Conservation (phyloP, 805 yeast genomes). For the Zygoascus tannicola region DNA sequence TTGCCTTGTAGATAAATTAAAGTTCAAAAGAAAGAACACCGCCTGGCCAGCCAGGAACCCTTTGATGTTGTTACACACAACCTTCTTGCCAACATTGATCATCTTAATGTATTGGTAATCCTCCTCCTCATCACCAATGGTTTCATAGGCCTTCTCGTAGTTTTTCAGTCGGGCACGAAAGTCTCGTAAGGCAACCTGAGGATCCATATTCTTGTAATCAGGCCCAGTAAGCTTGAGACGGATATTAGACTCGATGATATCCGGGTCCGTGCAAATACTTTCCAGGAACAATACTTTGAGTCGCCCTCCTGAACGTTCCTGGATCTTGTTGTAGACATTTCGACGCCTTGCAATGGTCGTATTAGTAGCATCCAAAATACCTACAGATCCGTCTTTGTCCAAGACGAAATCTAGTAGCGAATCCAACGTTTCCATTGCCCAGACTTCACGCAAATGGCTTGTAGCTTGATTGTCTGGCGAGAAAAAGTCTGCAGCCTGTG, state of each 20-base stretch:
- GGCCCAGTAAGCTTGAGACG: constrained; percentile 85
- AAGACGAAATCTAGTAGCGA: constrained; percentile 72
- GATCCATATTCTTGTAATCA: constrained; percentile 81
- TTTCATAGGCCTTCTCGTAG: constrained; percentile 83
- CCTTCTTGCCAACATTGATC: constrained; percentile 93
- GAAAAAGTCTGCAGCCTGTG: constrained; percentile 77
- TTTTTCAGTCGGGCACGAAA: constrained; percentile 72
- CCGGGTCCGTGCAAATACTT: constrained; percentile 74
- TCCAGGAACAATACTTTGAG: constrained; percentile 78
- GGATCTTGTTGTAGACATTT: constrained; percentile 39
- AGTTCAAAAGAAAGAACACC: constrained; percentile 77
- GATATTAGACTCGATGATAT: constrained; percentile 73
- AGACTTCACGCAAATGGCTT: constrained; percentile 66
- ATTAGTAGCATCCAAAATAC: constrained; percentile 90
- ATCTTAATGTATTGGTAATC: constrained; percentile 82
- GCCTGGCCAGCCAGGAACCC: constrained; percentile 89
- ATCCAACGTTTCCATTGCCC: constrained; percentile 91
- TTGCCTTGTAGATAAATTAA: constrained; percentile 80
- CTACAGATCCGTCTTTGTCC: constrained; percentile 80
- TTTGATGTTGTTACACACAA: constrained; percentile 83
- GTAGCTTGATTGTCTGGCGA: constrained; percentile 65
- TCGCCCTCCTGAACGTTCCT: constrained; percentile 33
- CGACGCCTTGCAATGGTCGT: constrained; percentile 66
- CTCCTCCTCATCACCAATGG: constrained; percentile 70
- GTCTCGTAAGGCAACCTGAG: constrained; percentile 66